Conservation (phyloP, 441 rosid genomes). For the Erysimum cheiri region DNA sequence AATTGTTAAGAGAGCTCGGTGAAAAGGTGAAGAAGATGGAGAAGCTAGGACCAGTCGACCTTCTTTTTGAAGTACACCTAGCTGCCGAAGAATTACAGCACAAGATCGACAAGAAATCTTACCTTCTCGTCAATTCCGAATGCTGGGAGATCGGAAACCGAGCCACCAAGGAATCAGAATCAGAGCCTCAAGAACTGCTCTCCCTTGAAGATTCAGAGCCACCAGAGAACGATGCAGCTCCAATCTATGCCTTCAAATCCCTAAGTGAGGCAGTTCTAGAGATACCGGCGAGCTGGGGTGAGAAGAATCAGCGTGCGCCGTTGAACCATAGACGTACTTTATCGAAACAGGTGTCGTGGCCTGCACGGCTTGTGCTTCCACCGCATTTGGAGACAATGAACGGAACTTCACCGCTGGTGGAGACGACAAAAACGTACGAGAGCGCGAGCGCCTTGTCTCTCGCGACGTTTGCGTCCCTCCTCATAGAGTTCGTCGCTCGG, state of each 20-base stretch:
- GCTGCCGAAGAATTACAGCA: slow-evolving; percentile 73
- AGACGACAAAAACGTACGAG: slow-evolving; percentile 61
- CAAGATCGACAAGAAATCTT: slow-evolving; percentile 65
- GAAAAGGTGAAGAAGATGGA: slow-evolving; percentile 70
- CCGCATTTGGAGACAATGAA: slow-evolving; percentile 33
- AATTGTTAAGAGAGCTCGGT: slow-evolving; percentile 62
- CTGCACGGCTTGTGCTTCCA: slow-evolving; percentile 49
- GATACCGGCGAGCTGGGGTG: slow-evolving; percentile 54
- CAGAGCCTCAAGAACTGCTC: slow-evolving; percentile 63
- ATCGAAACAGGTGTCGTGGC: slow-evolving; percentile 67
- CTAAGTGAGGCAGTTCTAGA: slow-evolving; percentile 81
- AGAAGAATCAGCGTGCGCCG: slow-evolving; percentile 34
- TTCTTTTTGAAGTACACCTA: slow-evolving; percentile 55
- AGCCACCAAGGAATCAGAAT: slow-evolving; percentile 39
- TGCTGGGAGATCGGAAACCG: slow-evolving; percentile 77
- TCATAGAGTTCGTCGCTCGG: slow-evolving; percentile 73
- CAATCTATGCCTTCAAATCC: slow-evolving; percentile 62
- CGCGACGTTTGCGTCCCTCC: slow-evolving; percentile 65
- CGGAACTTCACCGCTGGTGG: slow-evolving; percentile 46
- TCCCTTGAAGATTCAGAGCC: slow-evolving; percentile 55
- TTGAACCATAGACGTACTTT: slow-evolving; percentile 36
- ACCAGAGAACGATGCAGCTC: slow-evolving; percentile 32
- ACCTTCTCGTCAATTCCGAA: slow-evolving; percentile 69
- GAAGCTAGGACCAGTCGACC: slow-evolving; percentile 57
- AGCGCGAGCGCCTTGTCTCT: slow-evolving; percentile 71